phyloP scores from a whole-genome alignment of 208 protist genomes.

The Leishmania tarentolae region DNA sequence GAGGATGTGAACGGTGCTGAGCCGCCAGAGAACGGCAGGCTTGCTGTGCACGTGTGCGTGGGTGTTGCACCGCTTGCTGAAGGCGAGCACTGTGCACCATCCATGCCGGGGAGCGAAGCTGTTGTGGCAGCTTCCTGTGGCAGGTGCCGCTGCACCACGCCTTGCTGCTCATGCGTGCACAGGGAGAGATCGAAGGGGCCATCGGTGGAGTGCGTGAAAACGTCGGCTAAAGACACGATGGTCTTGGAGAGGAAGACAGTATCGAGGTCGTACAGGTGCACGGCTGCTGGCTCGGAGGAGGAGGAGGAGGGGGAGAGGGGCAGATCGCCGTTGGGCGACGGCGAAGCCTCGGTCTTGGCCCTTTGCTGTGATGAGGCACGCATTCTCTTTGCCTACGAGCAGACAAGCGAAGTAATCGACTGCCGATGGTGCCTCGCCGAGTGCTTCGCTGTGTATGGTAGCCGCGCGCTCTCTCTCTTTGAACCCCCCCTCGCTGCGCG shows the following conservation, averaged over 20 bases:
- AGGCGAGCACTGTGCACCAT: neutral
- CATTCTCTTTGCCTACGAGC: neutral
- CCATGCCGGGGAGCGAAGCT: neutral
- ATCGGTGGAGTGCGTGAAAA: slow-evolving; percentile 19
- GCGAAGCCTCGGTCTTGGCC: neutral
- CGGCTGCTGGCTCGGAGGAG: slow-evolving; percentile 9
- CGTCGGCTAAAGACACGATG: slow-evolving; percentile 29
- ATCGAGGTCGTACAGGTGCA: slow-evolving; percentile 37
- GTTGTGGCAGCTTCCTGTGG: neutral
- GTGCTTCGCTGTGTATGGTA: neutral
- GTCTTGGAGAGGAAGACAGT: slow-evolving; percentile 44
- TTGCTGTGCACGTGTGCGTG: neutral
- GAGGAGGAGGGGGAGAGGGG: neutral
- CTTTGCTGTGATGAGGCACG: neutral
- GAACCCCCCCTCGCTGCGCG: neutral
- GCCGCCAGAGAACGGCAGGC: slow-evolving; percentile 17
- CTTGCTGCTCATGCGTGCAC: neutral
- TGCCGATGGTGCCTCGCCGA: neutral
- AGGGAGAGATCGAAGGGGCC: slow-evolving; percentile 22
- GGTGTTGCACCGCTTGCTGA: neutral
- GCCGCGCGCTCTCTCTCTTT: neutral
- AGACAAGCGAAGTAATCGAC: neutral
- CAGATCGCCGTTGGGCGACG: neutral
- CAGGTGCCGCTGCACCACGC: neutral
- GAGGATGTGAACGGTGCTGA: slow-evolving; percentile 21